Base-by-base conservation (phyloP, 352 stramenopile genomes). In the Thalassiosira livingstoniorum region DNA sequence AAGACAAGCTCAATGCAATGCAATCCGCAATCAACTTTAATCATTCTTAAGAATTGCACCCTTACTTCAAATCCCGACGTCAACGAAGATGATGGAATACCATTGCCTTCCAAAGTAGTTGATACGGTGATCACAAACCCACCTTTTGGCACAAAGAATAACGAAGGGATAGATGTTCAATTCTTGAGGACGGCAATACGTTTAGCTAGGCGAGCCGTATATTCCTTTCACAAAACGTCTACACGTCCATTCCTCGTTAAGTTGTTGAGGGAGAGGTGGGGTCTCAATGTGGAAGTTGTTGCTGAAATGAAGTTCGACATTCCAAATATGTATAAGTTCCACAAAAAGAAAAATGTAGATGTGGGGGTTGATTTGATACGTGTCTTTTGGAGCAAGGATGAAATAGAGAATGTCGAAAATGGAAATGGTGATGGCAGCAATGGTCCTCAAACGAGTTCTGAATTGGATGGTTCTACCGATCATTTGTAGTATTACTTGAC, bases 301-400 rank as follows among this genome's bases (percentile, higher is more conserved):
- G 93, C 93, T 29, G 79, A 95, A 85, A 93, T 96, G 87, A 83
- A 88, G 51, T 96, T 96, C 77, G 92, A 95, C 73, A 94, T 96
- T 75, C 85, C 86, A 27, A 91, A 93, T 29, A 94, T 92, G 74
- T 96, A 96, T 62, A 94, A 92, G 67, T 95, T 96, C 76, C 93
- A 96, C 64, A 94, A 85, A 63, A 75, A 95, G 57, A 87, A 95
- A 60, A 84, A 34, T 65, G 87, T 88, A 15, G 92, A 96, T 83
- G 76, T 96, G 0, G 83, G 92, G 53, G 93, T 96, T 0, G 93
- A 96, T 84, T 70, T 96, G 53, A 89, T 96, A 47, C 77, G 92
- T 32, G 82, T 96, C 37, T 80, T 70, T 63, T 63, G 62, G 42
- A 66, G 74, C 7, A 55, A 86, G 39, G 68, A 87, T n/a, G 70